Percentiles rank a stretch among this genome's conserved stretches.
phyloP scores from a whole-genome alignment of 148 eudicot genomes.

The Chenopodium berlandieri region DNA sequence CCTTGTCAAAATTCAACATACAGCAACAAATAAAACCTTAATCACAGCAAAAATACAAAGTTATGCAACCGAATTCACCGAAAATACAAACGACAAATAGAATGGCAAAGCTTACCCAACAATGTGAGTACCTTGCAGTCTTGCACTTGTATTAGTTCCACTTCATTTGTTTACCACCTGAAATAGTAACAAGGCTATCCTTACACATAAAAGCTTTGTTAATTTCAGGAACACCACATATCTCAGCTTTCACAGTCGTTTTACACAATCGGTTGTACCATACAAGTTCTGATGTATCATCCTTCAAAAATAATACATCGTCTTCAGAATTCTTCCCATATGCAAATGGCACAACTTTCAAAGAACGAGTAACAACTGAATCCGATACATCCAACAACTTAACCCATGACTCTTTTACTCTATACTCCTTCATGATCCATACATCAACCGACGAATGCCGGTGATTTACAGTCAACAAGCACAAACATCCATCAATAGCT shows the following conservation, averaged over 20 bases:
- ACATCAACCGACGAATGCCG: background rate
- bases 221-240: too few relatives aligned
- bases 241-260: background rate
- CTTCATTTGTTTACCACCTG: background rate
- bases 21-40: background rate
- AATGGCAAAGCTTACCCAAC: background rate
- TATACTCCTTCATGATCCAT: constrained; percentile 20
- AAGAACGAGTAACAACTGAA: background rate
- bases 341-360: background rate
- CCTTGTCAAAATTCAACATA: too few relatives aligned
- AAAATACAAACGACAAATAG: background rate
- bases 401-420: constrained; percentile 11
- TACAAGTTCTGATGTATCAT: background rate
- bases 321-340: background rate
- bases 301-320: background rate
- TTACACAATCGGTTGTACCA: background rate
- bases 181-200: background rate
- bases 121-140: background rate
- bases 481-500: constrained; percentile 14
- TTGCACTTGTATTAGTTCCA: background rate
- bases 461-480: background rate
- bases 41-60: background rate
- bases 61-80: background rate
- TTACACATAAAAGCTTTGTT: too few relatives aligned
- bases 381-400: background rate